Base-by-base conservation (phyloP, 345 rosid genomes). In the Trapa incisa region DNA sequence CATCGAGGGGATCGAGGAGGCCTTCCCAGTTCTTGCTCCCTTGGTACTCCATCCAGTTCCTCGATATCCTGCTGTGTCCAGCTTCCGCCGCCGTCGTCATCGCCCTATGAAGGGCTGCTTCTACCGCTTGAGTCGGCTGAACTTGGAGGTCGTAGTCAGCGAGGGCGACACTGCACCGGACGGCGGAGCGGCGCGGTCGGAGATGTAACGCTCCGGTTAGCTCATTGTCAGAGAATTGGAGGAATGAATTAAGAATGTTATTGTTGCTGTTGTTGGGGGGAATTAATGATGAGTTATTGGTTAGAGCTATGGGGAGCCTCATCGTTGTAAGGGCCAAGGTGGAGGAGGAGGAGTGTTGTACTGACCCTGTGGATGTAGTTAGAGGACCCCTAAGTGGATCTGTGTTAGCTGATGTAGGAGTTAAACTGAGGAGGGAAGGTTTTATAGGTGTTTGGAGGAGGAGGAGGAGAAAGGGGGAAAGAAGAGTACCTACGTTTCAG, bases 11-110 rank as follows among this genome's bases (percentile, higher is more conserved):
- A 50, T 86, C 87, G 5, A 86, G 84, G 69, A 84, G 66, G 0
- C 87, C 89, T 53, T 81, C 84, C 92, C 92, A 86, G 72, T 86
- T 78, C 10, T 74, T 65, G 29, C 66, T 12, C 4, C 92, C 92
- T 33, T 84, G 88, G 66, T 81, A 82, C 43, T 82, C 84, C 85
- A 58, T 79, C 87, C 91, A 86, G 35, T 66, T 64, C 56, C 54
- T 37, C 35, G 60, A 54, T 54, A 54, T 41, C 43, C 7, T 41
- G 2, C 29, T 22, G 29, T 22, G 29, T 22, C 29, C 29, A 22
- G 29, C 29, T 22, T 22, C 29, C 29, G 29, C 29, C 29, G 29
- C 29, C 29, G 29, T 22, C 29, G 29, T 22, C 29, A 22, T 22
- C 29, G 29, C 29, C 29, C 29, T 22, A 22, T 22, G 29, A 22